phyloP scores from a whole-genome alignment of 1,284 basidiomycete species.

The Microstroma glucosiphilum region DNA sequence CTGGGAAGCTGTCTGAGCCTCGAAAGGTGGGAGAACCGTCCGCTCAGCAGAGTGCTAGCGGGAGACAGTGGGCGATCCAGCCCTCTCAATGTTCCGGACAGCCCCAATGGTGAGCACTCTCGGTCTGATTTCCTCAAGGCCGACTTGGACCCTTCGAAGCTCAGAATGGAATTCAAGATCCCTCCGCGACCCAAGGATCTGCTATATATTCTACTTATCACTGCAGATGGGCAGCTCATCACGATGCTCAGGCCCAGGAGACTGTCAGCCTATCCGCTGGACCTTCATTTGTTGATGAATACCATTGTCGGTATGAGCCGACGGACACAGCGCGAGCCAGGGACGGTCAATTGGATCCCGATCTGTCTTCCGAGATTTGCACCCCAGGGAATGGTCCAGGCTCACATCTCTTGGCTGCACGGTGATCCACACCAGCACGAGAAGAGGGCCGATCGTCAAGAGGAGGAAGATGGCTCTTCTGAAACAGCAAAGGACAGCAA shows the following conservation, averaged over 20 bases:
- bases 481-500: background rate
- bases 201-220: conserved; percentile 72
- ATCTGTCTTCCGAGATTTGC: conserved; percentile 95
- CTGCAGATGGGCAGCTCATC: conserved; percentile 71
- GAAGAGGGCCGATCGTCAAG: background rate
- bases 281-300: conserved; percentile 51
- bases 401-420: conserved; percentile 72
- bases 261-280: conserved; percentile 80
- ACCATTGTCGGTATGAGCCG: conserved; percentile 57
- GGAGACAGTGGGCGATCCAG: background rate
- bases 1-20: background rate
- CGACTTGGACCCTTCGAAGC: background rate
- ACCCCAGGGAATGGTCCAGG: conserved; percentile 80
- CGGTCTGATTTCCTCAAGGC: background rate
- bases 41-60: conserved; percentile 56
- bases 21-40: conserved; percentile 4
- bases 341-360: conserved; percentile 80
- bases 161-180: background rate
- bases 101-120: too few relatives aligned
- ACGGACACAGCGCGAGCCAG: conserved; percentile 53
- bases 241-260: conserved; percentile 82
- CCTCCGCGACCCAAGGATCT: conserved; percentile 63
- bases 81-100: too few relatives aligned
- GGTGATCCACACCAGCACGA: conserved; percentile 12
- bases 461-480: background rate